These are phyloP conservation scores for Curvularia sp. DNA, from an alignment of 2,329 filamentous ascomycete genomes.

Conservation along the genomic window DNA sequence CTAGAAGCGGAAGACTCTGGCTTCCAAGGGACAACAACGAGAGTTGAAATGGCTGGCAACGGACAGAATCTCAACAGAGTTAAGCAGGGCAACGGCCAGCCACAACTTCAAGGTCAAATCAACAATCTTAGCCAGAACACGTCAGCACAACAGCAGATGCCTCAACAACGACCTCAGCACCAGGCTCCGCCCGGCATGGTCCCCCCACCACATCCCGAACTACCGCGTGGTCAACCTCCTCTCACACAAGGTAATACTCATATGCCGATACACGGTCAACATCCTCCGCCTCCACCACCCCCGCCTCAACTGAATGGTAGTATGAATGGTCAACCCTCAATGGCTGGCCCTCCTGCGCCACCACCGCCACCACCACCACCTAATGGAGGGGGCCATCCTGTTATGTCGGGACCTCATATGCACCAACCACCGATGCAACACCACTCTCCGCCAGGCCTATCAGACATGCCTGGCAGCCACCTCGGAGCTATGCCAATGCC, in stretches of 20 bases:
- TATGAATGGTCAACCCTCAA: slow-evolving; percentile 1
- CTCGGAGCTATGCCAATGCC: slow-evolving; percentile 16
- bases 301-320: slow-evolving; percentile 16
- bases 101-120: slow-evolving; percentile 9
- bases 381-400: background rate
- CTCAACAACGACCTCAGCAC: slow-evolving; percentile 7
- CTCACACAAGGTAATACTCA: slow-evolving; percentile 6
- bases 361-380: slow-evolving; percentile 12
- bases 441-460: background rate
- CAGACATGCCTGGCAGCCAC: slow-evolving; percentile 29
- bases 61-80: background rate
- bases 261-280: slow-evolving; percentile 5
- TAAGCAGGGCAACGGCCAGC: background rate
- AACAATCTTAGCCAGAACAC: slow-evolving; percentile 11
- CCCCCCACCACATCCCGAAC: slow-evolving; percentile 15
- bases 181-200: slow-evolving; percentile 11
- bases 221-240: slow-evolving; percentile 9
- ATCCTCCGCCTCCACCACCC: slow-evolving; percentile 15
- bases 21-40: slow-evolving; percentile 16
- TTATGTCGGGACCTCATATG: slow-evolving; percentile 15
- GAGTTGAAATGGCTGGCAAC: background rate
- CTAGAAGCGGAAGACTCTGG: slow-evolving; percentile 39
- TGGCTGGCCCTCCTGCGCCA: background rate
- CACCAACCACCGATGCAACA: slow-evolving; percentile 18
- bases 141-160: slow-evolving; percentile 18